A percentile compares a stretch with the other conserved stretches of the same genome.
Conservation (phyloP, 2,329 filamentous ascomycete species). For the Trichoderma pleuroti region DNA sequence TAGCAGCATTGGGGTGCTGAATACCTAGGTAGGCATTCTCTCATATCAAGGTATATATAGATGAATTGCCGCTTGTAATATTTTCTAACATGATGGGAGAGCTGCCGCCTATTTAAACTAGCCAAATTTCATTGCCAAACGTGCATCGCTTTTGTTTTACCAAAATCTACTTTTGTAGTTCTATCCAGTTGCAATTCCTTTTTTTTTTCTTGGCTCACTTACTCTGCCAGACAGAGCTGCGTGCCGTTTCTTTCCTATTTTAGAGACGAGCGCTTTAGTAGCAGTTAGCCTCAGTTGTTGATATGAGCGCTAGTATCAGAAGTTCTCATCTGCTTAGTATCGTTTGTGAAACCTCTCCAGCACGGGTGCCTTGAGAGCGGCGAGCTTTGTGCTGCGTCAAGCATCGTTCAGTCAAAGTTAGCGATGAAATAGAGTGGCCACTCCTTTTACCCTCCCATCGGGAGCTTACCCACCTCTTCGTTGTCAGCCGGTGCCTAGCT, state of each 20-base stretch:
- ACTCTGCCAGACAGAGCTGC: neutral
- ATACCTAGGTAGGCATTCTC: too few relatives aligned
- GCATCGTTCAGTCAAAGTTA: constrained; percentile 19
- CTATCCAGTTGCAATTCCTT: neutral
- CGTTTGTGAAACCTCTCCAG: neutral
- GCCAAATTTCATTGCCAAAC: neutral
- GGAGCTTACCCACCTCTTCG: constrained; percentile 27
- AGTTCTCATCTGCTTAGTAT: constrained; percentile 17
- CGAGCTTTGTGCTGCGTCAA: constrained; percentile 18
- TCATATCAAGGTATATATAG: neutral
- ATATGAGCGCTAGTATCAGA: constrained; percentile 26
- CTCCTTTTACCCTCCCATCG: neutral
- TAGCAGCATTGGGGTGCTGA: too few relatives aligned
- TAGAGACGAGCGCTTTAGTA: constrained; percentile 15
- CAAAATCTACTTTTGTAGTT: neutral
- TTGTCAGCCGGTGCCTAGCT: constrained; percentile 22
- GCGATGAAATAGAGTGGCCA: neutral
- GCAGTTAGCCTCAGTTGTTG: constrained; percentile 22
- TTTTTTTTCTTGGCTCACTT: neutral
- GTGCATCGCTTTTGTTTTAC: neutral
- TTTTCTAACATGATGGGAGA: neutral
- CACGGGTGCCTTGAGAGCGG: neutral
- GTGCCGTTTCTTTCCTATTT: neutral
- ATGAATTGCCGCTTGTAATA: neutral
- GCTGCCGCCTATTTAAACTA: neutral